Evolutionary conservation across 2,329 filamentous ascomycete genomes (phyloP).

Genomic region (Colletotrichum truncatum): DNA sequence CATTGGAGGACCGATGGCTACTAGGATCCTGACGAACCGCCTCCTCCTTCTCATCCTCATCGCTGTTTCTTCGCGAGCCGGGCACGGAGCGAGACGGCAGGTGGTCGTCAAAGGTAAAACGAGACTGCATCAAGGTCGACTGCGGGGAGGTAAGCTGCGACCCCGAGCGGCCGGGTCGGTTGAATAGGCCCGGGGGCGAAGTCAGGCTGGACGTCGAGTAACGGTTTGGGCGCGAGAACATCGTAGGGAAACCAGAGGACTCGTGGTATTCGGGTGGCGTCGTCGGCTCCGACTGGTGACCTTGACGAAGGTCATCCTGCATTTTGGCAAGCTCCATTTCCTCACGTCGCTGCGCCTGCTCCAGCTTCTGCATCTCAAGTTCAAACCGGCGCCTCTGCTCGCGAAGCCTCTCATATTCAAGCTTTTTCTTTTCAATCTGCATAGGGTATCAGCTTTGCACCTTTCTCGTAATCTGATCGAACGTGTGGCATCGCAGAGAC

Average conservation of each 20-base stretch:
- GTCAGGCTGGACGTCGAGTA: slow-evolving; percentile 90
- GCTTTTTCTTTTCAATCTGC: slow-evolving; percentile 92
- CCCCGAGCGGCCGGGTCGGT: slow-evolving; percentile 78
- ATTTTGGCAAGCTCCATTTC: slow-evolving; percentile 87
- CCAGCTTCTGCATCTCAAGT: slow-evolving; percentile 89
- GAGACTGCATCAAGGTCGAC: slow-evolving; percentile 66
- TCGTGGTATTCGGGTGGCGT: slow-evolving; percentile 95
- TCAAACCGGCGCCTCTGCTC: slow-evolving; percentile 92
- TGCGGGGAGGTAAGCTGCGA: slow-evolving; percentile 85
- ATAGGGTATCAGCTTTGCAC: slow-evolving; percentile 46
- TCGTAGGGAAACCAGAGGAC: slow-evolving; percentile 75
- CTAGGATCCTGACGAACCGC: slow-evolving; percentile 75
- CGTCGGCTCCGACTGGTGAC: slow-evolving; percentile 92
- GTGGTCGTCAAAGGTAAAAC: slow-evolving; percentile 69
- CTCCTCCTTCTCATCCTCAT: slow-evolving; percentile 87
- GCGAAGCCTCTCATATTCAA: slow-evolving; percentile 90
- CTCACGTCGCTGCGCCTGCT: slow-evolving; percentile 83
- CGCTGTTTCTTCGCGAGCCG: slow-evolving; percentile 87
- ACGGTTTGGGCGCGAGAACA: slow-evolving; percentile 85
- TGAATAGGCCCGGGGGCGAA: slow-evolving; percentile 80
- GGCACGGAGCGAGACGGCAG: slow-evolving; percentile 87
- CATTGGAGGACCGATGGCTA: slow-evolving; percentile 77
- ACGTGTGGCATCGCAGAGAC: neutral
- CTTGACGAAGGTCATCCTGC: slow-evolving; percentile 78
- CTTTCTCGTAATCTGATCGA: neutral